Base-by-base conservation (phyloP, 179 eudicot species). In the Silene vulgaris region DNA sequence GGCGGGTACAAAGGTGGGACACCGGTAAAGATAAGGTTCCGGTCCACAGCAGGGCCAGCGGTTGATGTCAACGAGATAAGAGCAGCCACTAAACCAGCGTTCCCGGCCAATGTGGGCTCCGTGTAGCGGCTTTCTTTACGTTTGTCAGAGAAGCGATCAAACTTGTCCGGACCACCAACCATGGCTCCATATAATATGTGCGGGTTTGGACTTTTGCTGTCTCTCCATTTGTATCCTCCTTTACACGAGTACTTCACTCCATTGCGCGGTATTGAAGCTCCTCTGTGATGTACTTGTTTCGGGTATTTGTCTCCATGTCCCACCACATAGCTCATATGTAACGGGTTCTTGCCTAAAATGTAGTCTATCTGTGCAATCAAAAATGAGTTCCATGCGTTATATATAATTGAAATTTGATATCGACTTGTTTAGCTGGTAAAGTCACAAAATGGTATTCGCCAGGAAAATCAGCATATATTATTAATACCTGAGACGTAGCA, bases 41-140 rank as follows among this genome's bases (percentile, higher is more conserved):
- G 84, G 64, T 88, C 87, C 20, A 93, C 83, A 21, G 88, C 92
- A 6, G 72, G 81, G 0, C 88, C 92, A 8, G 80, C 86, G 13
- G 85, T 81, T 28, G 71, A 7, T 0, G 97, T 84, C 68, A 93
- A 85, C 0, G 98, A 86, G 66, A 90, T 86, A 6, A 91, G 90
- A 23, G 98, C 98, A 14, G 96, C 96, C 17, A 90, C 93, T 60
- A 90, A 78, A 19, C 93, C 97, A 3, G 96, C 97, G 76, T 92
- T 92, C 57, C 96, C 96, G 0, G 96, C 94, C 80, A 90, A 19
- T 9, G 97, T 90, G 7, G 97, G 96, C 85, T 92, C 96, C 0
- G 89, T 92, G 76, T 85, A 86, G 72, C 81, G 86, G 81, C 66
- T 75, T 37, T 75, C 75, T 1, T 76, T 23, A 0, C 97, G 87